Evolutionary conservation across 2,329 filamentous ascomycete species (phyloP).

Genomic region (Elsinoe necatrix): DNA sequence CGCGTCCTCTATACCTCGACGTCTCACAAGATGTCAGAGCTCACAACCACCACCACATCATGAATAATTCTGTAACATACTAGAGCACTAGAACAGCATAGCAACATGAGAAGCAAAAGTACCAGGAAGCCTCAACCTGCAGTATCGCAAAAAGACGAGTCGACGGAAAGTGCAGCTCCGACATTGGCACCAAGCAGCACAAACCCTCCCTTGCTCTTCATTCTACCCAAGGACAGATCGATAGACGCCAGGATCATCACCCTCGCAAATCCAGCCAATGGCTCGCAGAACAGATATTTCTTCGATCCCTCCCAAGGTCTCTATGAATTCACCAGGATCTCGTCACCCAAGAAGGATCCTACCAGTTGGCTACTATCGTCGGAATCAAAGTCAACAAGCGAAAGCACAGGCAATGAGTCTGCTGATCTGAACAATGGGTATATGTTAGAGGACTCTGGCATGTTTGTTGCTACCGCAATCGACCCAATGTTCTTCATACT

Average conservation of each 20-base stretch:
- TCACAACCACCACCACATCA: not conserved
- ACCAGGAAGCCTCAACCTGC: conserved; percentile 21
- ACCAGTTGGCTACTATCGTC: conserved; percentile 49
- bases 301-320: conserved; percentile 52
- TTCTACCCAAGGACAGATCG: conserved; percentile 48
- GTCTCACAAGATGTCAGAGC: not conserved
- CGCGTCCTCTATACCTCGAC: not conserved
- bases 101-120: conserved; percentile 26
- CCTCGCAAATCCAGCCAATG: conserved; percentile 47
- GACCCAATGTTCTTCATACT: conserved; percentile 80
- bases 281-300: conserved; percentile 44
- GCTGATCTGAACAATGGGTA: conserved; percentile 34
- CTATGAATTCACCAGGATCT: conserved; percentile 53
- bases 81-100: not conserved
- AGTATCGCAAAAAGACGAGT: conserved; percentile 15
- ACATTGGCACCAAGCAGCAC: conserved; percentile 30
- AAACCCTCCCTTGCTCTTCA: conserved; percentile 46
- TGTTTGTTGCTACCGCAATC: conserved; percentile 76
- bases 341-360: conserved; percentile 41
- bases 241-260: conserved; percentile 47
- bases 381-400: conserved; percentile 11
- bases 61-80: not conserved
- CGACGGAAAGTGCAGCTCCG: conserved; percentile 18
- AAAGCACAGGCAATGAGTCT: conserved; percentile 14
- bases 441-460: conserved; percentile 58